phyloP scores from a whole-genome alignment of 305 asterid species.

The Euphrasia arctica region DNA sequence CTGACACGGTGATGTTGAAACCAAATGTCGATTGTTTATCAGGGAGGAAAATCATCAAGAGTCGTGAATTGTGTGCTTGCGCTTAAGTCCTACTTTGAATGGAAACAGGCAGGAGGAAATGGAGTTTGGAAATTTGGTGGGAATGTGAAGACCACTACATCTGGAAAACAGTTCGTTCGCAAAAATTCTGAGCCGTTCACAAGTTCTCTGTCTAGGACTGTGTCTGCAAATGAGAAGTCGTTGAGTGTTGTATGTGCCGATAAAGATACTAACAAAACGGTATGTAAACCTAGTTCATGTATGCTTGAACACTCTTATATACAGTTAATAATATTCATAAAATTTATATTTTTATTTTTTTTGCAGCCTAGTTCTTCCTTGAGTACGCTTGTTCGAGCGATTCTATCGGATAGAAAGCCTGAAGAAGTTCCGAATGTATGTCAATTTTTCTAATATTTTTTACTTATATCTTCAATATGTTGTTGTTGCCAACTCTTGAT shows the following conservation, averaged over 20 bases:
- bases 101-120: slow-evolving; percentile 82
- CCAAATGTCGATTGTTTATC: slow-evolving; percentile 27
- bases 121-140: slow-evolving; percentile 97
- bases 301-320: slow-evolving; percentile 1
- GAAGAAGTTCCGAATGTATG: slow-evolving; percentile 87
- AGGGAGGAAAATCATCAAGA: slow-evolving; percentile 98
- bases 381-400: slow-evolving; percentile 73
- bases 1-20: background rate
- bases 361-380: slow-evolving; percentile 75
- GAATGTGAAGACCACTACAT: slow-evolving; percentile 55
- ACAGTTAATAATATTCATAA: background rate
- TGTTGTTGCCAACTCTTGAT: slow-evolving; percentile 18
- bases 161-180: slow-evolving; percentile 68
- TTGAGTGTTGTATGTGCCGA: slow-evolving; percentile 36
- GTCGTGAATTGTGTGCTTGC: slow-evolving; percentile 87
- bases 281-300: slow-evolving; percentile 30
- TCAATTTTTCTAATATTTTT: slow-evolving; percentile 6
- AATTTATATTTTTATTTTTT: slow-evolving; percentile 18
- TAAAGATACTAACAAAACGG: slow-evolving; percentile 45
- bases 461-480: background rate
- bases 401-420: slow-evolving; percentile 76
- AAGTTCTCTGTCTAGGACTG: slow-evolving; percentile 50
- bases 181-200: slow-evolving; percentile 84
- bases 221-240: slow-evolving; percentile 51
- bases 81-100: slow-evolving; percentile 76